phyloP scores from a whole-genome alignment of 1,284 basidiomycete species.

The Naganishia liquefaciens region DNA sequence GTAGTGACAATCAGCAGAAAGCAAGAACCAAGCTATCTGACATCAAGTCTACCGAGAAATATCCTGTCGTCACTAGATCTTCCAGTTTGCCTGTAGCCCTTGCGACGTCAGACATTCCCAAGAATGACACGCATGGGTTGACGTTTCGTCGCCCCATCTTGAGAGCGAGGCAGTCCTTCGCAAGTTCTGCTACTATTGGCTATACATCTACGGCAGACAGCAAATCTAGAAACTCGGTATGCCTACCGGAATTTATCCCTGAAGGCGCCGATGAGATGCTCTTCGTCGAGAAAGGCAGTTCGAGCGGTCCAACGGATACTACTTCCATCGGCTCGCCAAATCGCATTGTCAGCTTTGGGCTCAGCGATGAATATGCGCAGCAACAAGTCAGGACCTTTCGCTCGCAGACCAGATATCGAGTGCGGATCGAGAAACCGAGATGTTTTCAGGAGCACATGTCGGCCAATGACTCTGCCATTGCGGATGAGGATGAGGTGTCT shows the following conservation, averaged over 20 bases:
- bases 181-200: conserved; percentile 10
- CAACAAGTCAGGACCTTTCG: conserved; percentile 20
- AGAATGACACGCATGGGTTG: no score
- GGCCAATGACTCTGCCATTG: neutral
- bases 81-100: no score
- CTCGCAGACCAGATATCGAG: neutral
- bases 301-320: neutral
- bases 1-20: no score
- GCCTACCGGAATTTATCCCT: conserved; percentile 4
- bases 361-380: conserved; percentile 21
- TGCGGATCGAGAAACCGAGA: neutral
- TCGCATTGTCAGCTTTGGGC: conserved; percentile 15
- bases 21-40: no score
- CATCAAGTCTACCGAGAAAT: no score
- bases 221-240: conserved; percentile 8
- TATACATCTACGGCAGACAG: conserved; percentile 22
- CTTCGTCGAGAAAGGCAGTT: neutral
- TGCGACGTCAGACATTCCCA: no score
- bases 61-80: no score
- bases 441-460: conserved; percentile 20
- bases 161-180: conserved; percentile 18
- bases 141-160: conserved; percentile 10
- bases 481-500: neutral
- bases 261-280: neutral
- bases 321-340: neutral